These are phyloP conservation scores for Russula emetica DNA, from an alignment of 768 basidiomycete genomes.

Conservation along the genomic window DNA sequence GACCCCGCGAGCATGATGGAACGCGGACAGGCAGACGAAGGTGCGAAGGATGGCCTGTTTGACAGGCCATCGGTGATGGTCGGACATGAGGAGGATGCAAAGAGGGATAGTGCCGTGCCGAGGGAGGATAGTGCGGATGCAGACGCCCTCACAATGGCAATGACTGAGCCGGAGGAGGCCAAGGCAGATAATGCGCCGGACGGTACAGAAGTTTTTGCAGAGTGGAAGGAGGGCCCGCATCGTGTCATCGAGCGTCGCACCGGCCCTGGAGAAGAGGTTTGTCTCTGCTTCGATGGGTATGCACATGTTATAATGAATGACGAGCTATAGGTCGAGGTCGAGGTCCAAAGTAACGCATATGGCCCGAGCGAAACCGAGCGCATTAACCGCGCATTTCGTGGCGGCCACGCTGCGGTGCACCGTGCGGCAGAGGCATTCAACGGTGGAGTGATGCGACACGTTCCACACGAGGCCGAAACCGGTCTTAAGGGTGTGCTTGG, in stretches of 20 bases:
- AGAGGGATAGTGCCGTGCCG: slow-evolving; percentile 29
- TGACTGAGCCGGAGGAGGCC: slow-evolving; percentile 24
- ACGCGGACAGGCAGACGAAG: slow-evolving; percentile 38
- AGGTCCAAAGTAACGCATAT: slow-evolving; percentile 36
- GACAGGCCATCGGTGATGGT: slow-evolving; percentile 20
- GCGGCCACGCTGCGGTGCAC: slow-evolving; percentile 30
- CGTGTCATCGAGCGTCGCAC: slow-evolving; percentile 57
- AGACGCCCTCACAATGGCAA: slow-evolving; percentile 23
- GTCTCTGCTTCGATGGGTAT: slow-evolving; percentile 25
- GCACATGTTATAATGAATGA: background rate
- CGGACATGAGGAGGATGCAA: slow-evolving; percentile 26
- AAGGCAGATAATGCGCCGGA: slow-evolving; percentile 44
- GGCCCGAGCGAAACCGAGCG: slow-evolving; percentile 33
- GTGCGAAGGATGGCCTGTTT: slow-evolving; percentile 23
- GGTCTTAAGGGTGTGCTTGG: slow-evolving; percentile 20
- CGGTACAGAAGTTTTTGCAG: slow-evolving; percentile 41
- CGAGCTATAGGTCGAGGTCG: slow-evolving; percentile 35
- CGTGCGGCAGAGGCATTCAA: slow-evolving; percentile 32
- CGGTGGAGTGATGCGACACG: slow-evolving; percentile 22
- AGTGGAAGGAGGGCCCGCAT: slow-evolving; percentile 72
- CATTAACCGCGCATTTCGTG: slow-evolving; percentile 30
- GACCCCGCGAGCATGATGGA: slow-evolving; percentile 55
- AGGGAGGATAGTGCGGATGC: slow-evolving; percentile 16
- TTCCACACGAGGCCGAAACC: slow-evolving; percentile 26
- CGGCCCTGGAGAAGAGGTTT: slow-evolving; percentile 65